A percentile compares a stretch with the other conserved stretches of the same genome.
Evolutionary conservation across 768 basidiomycete genomes (phyloP).

Genomic region (Clathrus columnatus): DNA sequence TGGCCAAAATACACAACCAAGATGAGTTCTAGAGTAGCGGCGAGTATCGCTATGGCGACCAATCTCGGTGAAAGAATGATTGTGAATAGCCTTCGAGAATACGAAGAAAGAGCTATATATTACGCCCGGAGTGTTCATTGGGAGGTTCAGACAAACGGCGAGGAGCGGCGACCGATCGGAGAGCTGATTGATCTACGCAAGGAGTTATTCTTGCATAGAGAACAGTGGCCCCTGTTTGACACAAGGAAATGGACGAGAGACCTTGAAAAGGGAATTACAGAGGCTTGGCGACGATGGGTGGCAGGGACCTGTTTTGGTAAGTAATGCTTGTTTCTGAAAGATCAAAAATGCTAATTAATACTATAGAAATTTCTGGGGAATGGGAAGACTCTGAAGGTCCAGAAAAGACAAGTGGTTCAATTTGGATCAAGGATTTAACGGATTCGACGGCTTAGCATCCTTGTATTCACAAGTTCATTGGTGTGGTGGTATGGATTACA

Average conservation of each 20-base stretch:
- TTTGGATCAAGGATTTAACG: slow-evolving; percentile 22
- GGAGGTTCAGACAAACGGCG: slow-evolving; percentile 12
- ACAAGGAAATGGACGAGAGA: slow-evolving; percentile 39
- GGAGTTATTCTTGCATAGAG: slow-evolving; percentile 33
- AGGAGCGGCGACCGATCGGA: slow-evolving; percentile 20
- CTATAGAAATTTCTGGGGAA: slow-evolving; percentile 20
- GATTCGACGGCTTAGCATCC: slow-evolving; percentile 48
- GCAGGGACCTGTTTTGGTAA: slow-evolving; percentile 29
- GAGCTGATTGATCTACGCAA: slow-evolving; percentile 33
- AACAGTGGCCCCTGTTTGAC: slow-evolving; percentile 39
- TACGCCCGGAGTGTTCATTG: slow-evolving; percentile 27
- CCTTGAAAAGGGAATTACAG: slow-evolving; percentile 35
- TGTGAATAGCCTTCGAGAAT: slow-evolving; percentile 33
- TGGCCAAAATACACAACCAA: slow-evolving; percentile 38
- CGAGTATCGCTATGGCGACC: slow-evolving; percentile 39
- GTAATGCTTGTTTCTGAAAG: background rate
- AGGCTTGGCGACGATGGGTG: slow-evolving; percentile 42
- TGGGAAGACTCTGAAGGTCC: slow-evolving; percentile 28
- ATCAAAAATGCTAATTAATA: background rate
- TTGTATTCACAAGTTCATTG: no score
- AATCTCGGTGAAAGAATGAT: slow-evolving; percentile 41
- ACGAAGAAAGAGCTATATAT: slow-evolving; percentile 36
- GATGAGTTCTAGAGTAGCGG: slow-evolving; percentile 44
- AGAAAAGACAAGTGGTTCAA: slow-evolving; percentile 22
- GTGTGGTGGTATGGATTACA: no score